A percentile compares a stretch with the other conserved stretches of the same genome.
Evolutionary conservation across 192 early-diverging fungal genomes (phyloP).

Genomic region (Hyaloraphidium curvatum): DNA sequence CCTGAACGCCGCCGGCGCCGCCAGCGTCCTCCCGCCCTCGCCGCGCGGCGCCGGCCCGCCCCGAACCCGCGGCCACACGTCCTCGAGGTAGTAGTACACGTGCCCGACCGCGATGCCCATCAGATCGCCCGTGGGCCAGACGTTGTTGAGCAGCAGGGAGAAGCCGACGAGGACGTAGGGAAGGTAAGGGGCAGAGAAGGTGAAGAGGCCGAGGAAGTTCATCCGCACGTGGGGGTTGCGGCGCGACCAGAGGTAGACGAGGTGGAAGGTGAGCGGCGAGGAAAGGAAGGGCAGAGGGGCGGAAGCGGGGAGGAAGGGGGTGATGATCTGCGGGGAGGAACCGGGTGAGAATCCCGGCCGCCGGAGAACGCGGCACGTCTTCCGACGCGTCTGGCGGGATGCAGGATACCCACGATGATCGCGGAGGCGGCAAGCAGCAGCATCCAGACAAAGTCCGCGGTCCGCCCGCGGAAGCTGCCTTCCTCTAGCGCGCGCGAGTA

Average conservation of each 20-base stretch:
- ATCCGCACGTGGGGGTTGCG: constrained; percentile 77
- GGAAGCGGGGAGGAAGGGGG: constrained; percentile 13
- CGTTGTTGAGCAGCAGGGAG: constrained; percentile 51
- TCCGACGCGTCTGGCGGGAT: background rate
- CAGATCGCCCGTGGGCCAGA: constrained; percentile 60
- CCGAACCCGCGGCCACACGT: too few species aligned
- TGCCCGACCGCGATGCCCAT: constrained; percentile 78
- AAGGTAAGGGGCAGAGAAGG: constrained; percentile 74
- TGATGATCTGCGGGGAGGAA: constrained; percentile 9
- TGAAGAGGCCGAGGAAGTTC: constrained; percentile 80
- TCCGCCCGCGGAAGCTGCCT: constrained; percentile 70
- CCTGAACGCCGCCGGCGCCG: too few species aligned
- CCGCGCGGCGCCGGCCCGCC: too few species aligned
- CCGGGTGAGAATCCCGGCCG: background rate
- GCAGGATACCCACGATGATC: constrained; percentile 24
- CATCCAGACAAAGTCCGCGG: constrained; percentile 87
- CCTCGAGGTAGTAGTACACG: constrained; percentile 85
- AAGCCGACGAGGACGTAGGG: constrained; percentile 84
- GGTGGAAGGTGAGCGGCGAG: constrained; percentile 54
- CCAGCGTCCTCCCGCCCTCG: too few species aligned
- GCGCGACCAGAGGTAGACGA: constrained; percentile 95
- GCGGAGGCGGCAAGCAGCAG: constrained; percentile 42
- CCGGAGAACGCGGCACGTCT: background rate
- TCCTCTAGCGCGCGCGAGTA: constrained; percentile 88
- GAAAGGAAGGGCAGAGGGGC: constrained; percentile 57